Conservation (phyloP, 306 rosid genomes). For the Acacia crassicarpa region DNA sequence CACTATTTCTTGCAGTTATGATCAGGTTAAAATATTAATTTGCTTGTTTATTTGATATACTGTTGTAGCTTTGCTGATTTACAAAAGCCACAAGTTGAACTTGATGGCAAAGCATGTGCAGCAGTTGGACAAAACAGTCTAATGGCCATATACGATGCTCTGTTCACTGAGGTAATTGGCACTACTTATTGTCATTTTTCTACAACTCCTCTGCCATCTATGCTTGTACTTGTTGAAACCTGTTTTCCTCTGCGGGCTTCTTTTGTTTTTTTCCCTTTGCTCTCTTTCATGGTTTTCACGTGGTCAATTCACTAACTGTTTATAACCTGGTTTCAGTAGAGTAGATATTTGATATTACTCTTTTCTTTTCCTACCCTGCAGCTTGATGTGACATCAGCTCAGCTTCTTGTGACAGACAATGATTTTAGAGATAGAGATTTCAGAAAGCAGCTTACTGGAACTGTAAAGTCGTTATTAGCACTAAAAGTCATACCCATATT, state of each 20-base stretch:
- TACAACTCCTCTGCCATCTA: not conserved
- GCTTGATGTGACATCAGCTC: constrained; percentile 95
- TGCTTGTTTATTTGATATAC: constrained; percentile 17
- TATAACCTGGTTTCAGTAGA: not conserved
- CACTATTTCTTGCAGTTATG: not conserved
- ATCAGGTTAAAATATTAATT: constrained; percentile 12
- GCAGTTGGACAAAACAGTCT: constrained; percentile 96
- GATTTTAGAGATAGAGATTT: constrained; percentile 94
- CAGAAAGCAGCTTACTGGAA: constrained; percentile 80
- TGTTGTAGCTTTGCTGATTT: constrained; percentile 89
- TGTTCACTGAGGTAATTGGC: constrained; percentile 82
- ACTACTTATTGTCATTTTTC: constrained; percentile 1
- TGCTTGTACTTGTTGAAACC: not conserved
- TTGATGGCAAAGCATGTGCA: constrained; percentile 98
- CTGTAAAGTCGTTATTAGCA: constrained; percentile 67
- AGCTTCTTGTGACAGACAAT: constrained; percentile 91
- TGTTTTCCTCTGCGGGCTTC: not conserved
- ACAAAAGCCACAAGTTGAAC: constrained; percentile 90
- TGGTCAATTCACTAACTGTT: constrained; percentile 2
- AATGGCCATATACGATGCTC: constrained; percentile 87
- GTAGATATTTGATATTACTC: constrained; percentile 18
- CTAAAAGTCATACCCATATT: constrained; percentile 85
- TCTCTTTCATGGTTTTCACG: not conserved
- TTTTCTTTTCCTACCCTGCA: constrained; percentile 42
- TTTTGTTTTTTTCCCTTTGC: not conserved